A percentile compares a stretch with the other conserved stretches of the same genome.
Conservation (phyloP, 306 rosid genomes). For the Aeschynomene evenia region DNA sequence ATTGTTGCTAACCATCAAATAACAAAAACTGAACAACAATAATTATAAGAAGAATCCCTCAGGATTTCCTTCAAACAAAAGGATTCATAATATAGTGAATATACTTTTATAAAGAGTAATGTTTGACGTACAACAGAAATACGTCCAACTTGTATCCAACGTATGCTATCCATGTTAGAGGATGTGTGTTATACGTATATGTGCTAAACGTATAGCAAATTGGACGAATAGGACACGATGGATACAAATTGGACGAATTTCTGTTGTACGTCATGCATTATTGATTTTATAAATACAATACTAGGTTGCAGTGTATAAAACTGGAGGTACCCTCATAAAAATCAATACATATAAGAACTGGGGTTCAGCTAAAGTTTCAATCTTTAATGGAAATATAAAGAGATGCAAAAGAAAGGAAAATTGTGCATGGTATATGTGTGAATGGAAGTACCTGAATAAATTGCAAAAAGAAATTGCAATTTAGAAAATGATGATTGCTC, state of each 20-base stretch:
- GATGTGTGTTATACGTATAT: too few relatives aligned
- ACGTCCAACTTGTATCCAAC: too few relatives aligned
- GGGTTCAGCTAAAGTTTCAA: conserved; percentile 12
- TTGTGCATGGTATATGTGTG: not conserved
- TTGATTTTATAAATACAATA: too few relatives aligned
- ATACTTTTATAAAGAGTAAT: too few relatives aligned
- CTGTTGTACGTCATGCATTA: too few relatives aligned
- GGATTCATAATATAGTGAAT: not conserved
- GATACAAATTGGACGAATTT: too few relatives aligned
- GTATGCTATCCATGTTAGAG: too few relatives aligned
- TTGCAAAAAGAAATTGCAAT: not conserved
- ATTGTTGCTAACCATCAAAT: conserved; percentile 21
- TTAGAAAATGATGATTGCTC: conserved; percentile 10
- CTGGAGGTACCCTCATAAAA: not conserved
- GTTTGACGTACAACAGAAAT: too few relatives aligned
- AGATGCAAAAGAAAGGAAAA: not conserved
- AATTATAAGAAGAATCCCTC: not conserved
- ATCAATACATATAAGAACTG: not conserved
- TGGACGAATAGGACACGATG: too few relatives aligned
- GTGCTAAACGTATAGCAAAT: too few relatives aligned
- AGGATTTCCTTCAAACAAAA: not conserved
- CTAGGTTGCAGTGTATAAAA: conserved; percentile 7
- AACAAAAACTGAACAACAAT: not conserved
- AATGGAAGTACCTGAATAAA: conserved; percentile 38
- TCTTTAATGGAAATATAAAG: conserved; percentile 9